Base-by-base conservation (phyloP, 2,329 filamentous ascomycete species). In the Diplodia seriata region DNA sequence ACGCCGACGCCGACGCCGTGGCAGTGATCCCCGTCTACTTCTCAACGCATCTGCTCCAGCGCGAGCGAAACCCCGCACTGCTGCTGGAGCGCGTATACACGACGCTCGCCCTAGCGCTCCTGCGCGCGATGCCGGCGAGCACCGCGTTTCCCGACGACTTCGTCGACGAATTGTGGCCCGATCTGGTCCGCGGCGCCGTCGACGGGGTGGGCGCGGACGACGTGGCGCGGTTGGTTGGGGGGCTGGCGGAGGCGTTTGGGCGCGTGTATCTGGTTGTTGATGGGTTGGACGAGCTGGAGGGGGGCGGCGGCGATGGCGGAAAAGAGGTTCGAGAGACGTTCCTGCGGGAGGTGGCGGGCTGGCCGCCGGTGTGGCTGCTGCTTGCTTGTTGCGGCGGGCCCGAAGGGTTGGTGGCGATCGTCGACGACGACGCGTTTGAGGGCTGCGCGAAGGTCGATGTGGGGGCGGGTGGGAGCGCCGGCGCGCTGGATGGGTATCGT, bases 91-190 rank as follows among this genome's bases (percentile, higher is more conserved):
- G 29, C 29, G 20, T 56, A 3, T 36, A 20, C 12, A 31, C 31
- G 31, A 56, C 29, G 12, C n/a, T 56, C 29, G 53, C 53, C 2
- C 53, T 56, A n/a, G 53, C 36, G 18, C 53, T 56, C 23, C 23
- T 23, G 23, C 23, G 23, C 23, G 23, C 29, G 53, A 15, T 2
- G 36, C 20, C 14, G 31, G 8, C 15, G 53, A 23, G 23, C 1
- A 23, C 1, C 4, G 31, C 20, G 53, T 38, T 56, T 1, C 53
- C 53, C 15, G 31, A 56, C 1, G 15, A 23, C 2, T 36, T 56
- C 31, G 33, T 20, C 31, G 8, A 36, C 53, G 29, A n/a, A 2
- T 3, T 3, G 11, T 56, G 53, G 53, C 31, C 29, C 3, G 7
- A 56, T 7, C 29, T 18, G 5, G 15, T 36, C 3, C 31, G 53